These are phyloP conservation scores for Yamadazyma trypodendri DNA, from an alignment of 1,139 yeast species.

Conservation along the genomic window DNA sequence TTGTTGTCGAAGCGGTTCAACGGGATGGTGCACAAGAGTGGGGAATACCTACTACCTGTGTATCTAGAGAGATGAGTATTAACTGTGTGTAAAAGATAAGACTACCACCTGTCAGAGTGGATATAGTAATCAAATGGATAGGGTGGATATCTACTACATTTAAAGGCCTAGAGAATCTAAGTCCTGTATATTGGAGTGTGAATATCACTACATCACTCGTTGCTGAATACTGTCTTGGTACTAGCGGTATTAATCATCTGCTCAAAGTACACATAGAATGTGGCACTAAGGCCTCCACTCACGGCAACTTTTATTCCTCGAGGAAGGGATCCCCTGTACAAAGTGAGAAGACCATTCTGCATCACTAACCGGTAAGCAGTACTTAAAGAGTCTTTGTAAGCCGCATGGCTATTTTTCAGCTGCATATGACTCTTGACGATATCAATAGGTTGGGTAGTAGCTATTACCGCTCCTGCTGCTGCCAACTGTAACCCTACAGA, in stretches of 20 bases:
- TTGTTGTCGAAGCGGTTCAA: slow-evolving; percentile 51
- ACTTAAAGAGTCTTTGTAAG: slow-evolving; percentile 66
- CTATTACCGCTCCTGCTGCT: slow-evolving; percentile 66
- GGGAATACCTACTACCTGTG: slow-evolving; percentile 51
- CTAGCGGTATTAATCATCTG: slow-evolving; percentile 47
- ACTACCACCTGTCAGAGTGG: too few species aligned
- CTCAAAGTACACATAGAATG: slow-evolving; percentile 64
- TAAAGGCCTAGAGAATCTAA: neutral
- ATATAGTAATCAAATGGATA: too few species aligned
- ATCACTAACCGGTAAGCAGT: slow-evolving; percentile 73
- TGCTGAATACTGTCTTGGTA: slow-evolving; percentile 49
- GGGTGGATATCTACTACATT: too few species aligned
- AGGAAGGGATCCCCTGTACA: slow-evolving; percentile 79
- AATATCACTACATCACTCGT: slow-evolving; percentile 8
- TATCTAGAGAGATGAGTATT: slow-evolving; percentile 36
- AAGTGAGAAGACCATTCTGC: slow-evolving; percentile 51
- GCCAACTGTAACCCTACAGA: slow-evolving; percentile 54
- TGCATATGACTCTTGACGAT: slow-evolving; percentile 88
- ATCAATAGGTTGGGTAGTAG: slow-evolving; percentile 87
- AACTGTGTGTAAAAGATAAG: too few species aligned
- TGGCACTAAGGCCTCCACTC: slow-evolving; percentile 76
- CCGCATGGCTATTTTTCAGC: slow-evolving; percentile 60
- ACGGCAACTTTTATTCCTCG: slow-evolving; percentile 75
- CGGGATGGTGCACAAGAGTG: slow-evolving; percentile 50
- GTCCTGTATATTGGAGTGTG: neutral